A percentile compares a stretch with the other conserved stretches of the same genome.
phyloP scores from a whole-genome alignment of 2,329 filamentous ascomycete genomes.

The Westerdykella ornata region DNA sequence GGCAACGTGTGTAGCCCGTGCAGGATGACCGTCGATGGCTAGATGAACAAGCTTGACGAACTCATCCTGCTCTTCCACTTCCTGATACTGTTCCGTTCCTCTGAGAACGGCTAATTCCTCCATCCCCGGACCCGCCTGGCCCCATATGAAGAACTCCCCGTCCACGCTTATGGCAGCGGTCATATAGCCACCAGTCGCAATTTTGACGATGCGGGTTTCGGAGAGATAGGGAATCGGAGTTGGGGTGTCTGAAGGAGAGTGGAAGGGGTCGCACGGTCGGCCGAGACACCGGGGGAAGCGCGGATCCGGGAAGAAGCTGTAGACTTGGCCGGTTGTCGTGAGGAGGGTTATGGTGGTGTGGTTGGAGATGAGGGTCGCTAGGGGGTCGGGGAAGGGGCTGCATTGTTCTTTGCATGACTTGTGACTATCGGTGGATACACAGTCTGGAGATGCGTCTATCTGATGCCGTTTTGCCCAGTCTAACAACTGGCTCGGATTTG shows the following conservation, averaged over 20 bases:
- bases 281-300: conserved; percentile 23
- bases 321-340: conserved; percentile 10
- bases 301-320: conserved; percentile 18
- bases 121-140: conserved; percentile 21
- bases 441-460: neutral
- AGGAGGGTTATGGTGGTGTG: conserved; percentile 21
- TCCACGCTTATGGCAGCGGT: conserved; percentile 26
- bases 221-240: conserved; percentile 21
- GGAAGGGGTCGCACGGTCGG: conserved; percentile 5
- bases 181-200: conserved; percentile 28
- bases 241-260: conserved; percentile 1
- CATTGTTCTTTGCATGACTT: too few species aligned
- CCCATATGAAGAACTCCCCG: conserved; percentile 32
- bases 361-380: conserved; percentile 7
- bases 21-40: conserved; percentile 14
- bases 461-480: too few species aligned
- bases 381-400: neutral
- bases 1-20: conserved; percentile 19
- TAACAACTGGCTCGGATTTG: too few species aligned
- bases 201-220: conserved; percentile 16
- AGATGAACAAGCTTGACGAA: conserved; percentile 22
- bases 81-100: neutral
- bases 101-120: conserved; percentile 12
- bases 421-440: neutral
- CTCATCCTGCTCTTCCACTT: conserved; percentile 18